These are phyloP conservation scores for Cercospora sp. DNA, from an alignment of 2,329 filamentous ascomycete genomes.

Conservation along the genomic window DNA sequence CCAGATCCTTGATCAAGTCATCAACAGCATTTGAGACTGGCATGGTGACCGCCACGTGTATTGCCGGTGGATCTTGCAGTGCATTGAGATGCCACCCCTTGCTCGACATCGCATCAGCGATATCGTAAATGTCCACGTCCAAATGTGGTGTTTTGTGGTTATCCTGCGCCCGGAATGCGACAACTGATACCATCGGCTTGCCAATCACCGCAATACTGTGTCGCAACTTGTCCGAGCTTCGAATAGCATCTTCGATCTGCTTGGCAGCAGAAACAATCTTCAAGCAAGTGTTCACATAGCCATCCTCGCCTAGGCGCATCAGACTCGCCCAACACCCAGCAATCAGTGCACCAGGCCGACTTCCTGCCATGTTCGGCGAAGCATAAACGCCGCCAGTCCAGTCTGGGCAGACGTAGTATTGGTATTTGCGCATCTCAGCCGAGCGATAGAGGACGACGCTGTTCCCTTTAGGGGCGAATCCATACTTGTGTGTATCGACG, in stretches of 20 bases:
- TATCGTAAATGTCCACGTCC: slow-evolving; percentile 88
- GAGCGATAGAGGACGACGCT: slow-evolving; percentile 89
- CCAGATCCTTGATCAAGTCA: slow-evolving; percentile 69
- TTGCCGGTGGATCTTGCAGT: slow-evolving; percentile 84
- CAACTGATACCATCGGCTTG: slow-evolving; percentile 81
- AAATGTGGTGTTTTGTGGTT: slow-evolving; percentile 39
- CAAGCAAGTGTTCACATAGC: slow-evolving; percentile 83
- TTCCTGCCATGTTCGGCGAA: slow-evolving; percentile 87
- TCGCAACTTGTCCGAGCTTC: slow-evolving; percentile 65
- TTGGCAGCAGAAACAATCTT: slow-evolving; percentile 86
- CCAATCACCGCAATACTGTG: slow-evolving; percentile 78
- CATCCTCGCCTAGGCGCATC: slow-evolving; percentile 81
- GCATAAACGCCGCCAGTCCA: slow-evolving; percentile 97
- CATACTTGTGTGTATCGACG: slow-evolving; percentile 98
- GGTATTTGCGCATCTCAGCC: slow-evolving; percentile 74
- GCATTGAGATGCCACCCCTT: slow-evolving; percentile 96
- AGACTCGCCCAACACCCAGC: slow-evolving; percentile 93
- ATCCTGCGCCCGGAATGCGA: slow-evolving; percentile 71
- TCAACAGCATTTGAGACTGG: slow-evolving; percentile 82
- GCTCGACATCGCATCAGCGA: slow-evolving; percentile 80
- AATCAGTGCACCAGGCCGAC: slow-evolving; percentile 87
- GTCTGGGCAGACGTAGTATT: slow-evolving; percentile 94
- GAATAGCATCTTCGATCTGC: slow-evolving; percentile 74
- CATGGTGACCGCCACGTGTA: slow-evolving; percentile 90
- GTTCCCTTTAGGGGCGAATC: slow-evolving; percentile 97